Conservation (phyloP, 2,329 filamentous ascomycete species). For the Aureobasidium sp. region DNA sequence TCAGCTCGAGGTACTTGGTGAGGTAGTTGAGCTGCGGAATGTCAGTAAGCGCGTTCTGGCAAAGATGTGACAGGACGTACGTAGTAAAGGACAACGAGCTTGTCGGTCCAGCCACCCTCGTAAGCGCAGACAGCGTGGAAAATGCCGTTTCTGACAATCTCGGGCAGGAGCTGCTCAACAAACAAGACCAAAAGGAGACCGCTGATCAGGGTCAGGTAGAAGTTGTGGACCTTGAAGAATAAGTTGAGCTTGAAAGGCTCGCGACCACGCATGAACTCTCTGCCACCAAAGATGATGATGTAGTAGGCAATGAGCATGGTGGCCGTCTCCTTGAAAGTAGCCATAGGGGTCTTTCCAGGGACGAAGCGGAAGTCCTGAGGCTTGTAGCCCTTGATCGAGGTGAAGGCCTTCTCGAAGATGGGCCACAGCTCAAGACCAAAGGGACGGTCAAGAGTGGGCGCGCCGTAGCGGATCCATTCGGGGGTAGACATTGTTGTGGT, state of each 20-base stretch:
- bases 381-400: constrained; percentile 67
- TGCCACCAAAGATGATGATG: constrained; percentile 82
- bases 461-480: constrained; percentile 45
- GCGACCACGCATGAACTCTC: constrained; percentile 83
- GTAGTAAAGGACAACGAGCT: constrained; percentile 91
- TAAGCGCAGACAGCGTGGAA: constrained; percentile 81
- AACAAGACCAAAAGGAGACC: constrained; percentile 73
- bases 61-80: constrained; percentile 51
- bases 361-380: constrained; percentile 80
- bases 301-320: constrained; percentile 85
- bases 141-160: constrained; percentile 67
- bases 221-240: constrained; percentile 94
- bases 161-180: constrained; percentile 83
- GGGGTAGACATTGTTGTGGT: constrained; percentile 40
- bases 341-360: constrained; percentile 76
- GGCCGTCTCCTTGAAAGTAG: constrained; percentile 74
- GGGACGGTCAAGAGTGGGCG: constrained; percentile 80
- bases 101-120: constrained; percentile 86
- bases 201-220: constrained; percentile 83
- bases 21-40: constrained; percentile 81
- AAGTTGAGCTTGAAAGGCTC: constrained; percentile 78
- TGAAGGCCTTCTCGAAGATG: constrained; percentile 82
- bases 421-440: constrained; percentile 92
- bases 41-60: constrained; percentile 8
- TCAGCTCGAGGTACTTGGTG: constrained; percentile 91